Conservation (phyloP, 805 yeast genomes). For the Candida broadrunensis region DNA sequence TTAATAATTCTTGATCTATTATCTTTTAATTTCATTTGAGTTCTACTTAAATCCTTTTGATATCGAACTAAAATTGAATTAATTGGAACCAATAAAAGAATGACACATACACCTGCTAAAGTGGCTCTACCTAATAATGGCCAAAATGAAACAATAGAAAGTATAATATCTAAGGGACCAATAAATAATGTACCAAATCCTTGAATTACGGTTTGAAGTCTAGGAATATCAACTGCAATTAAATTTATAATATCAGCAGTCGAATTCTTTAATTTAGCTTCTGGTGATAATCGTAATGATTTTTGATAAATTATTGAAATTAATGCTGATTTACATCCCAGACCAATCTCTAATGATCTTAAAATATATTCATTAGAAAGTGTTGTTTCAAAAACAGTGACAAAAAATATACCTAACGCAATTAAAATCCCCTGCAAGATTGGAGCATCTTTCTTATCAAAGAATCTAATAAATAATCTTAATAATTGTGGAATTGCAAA, state of each 20-base stretch:
- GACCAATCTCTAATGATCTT: constrained; percentile 55
- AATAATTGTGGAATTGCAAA: constrained; percentile 87
- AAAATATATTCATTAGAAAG: constrained; percentile 68
- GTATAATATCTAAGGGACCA: constrained; percentile 54
- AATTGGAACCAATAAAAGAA: constrained; percentile 56
- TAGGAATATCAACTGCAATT: constrained; percentile 71
- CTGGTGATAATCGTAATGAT: constrained; percentile 64
- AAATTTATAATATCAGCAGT: constrained; percentile 81
- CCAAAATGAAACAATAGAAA: constrained; percentile 54
- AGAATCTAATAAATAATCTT: constrained; percentile 59
- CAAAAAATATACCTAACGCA: constrained; percentile 59
- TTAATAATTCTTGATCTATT: constrained; percentile 55
- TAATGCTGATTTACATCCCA: constrained; percentile 63
- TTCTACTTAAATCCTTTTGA: constrained; percentile 43
- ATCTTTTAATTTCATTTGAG: constrained; percentile 64
- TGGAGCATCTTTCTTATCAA: constrained; percentile 39
- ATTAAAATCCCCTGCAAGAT: constrained; percentile 60
- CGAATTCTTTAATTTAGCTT: constrained; percentile 55
- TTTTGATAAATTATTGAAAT: constrained; percentile 69
- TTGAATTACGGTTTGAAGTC: constrained; percentile 58
- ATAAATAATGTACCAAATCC: constrained; percentile 54
- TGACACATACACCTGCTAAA: constrained; percentile 52
- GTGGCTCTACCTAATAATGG: constrained; percentile 57
- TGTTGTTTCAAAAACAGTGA: constrained; percentile 58
- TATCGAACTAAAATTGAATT: constrained; percentile 47